These are phyloP conservation scores for Bjerkandera adusta DNA, from an alignment of 1,284 basidiomycete genomes.

Conservation along the genomic window DNA sequence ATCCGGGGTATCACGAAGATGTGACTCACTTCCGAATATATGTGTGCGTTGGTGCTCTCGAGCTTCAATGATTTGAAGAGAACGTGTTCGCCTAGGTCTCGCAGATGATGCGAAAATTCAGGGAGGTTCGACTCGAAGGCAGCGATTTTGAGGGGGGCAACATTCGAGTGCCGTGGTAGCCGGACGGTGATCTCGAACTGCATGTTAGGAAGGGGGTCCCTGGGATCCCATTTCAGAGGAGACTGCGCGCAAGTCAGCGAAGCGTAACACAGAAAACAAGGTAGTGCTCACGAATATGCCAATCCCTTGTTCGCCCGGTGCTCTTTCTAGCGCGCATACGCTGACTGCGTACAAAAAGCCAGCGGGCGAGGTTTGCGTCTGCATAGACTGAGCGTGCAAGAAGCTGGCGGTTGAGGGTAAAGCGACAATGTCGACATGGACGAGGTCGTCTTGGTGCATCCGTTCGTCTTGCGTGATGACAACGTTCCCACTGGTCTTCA, in stretches of 20 bases:
- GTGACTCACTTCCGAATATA: slow-evolving; percentile 15
- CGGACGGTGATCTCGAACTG: slow-evolving; percentile 21
- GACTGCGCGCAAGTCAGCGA: slow-evolving; percentile 14
- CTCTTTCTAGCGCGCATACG: slow-evolving; percentile 25
- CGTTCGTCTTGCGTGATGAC: slow-evolving; percentile 15
- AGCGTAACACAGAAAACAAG: neutral
- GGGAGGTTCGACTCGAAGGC: slow-evolving; percentile 24
- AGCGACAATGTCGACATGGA: slow-evolving; percentile 23
- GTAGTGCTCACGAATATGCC: slow-evolving; percentile 26
- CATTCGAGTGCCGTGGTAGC: slow-evolving; percentile 13
- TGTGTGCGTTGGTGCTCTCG: neutral
- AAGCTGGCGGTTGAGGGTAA: slow-evolving; percentile 8
- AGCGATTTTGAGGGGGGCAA: slow-evolving; percentile 12
- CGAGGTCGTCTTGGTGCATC: slow-evolving; percentile 3
- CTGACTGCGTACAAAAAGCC: slow-evolving; percentile 13
- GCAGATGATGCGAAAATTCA: slow-evolving; percentile 20
- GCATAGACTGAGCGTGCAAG: too few species aligned
- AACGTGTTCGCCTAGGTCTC: slow-evolving; percentile 14
- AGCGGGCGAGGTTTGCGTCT: too few species aligned
- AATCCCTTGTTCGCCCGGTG: slow-evolving; percentile 22
- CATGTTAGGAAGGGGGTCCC: slow-evolving; percentile 1
- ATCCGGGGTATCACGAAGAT: slow-evolving; percentile 6
- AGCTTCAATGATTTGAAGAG: slow-evolving; percentile 15
- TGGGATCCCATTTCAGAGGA: slow-evolving; percentile 14
- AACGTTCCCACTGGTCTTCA: slow-evolving; percentile 21